Conservation (phyloP, 495 filamentous ascomycete species). For the Hyphodiscus hymeniophilus region DNA sequence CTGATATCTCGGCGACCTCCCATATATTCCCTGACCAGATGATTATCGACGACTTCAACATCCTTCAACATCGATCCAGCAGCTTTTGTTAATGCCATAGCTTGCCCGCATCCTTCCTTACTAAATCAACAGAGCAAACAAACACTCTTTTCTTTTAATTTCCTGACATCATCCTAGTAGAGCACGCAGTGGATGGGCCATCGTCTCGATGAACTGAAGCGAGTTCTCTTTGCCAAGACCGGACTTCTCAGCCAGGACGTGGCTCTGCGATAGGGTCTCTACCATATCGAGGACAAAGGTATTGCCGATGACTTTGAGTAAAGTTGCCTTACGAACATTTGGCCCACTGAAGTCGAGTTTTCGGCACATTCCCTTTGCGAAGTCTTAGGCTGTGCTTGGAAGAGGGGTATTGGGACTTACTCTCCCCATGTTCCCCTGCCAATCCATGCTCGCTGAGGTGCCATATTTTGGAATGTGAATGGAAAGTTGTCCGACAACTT, state of each 20-base stretch:
- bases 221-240: conserved; percentile 65
- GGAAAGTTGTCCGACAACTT: background rate
- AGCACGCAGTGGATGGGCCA: conserved; percentile 62
- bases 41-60: conserved; percentile 57
- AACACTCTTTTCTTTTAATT: conserved; percentile 55
- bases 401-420: conserved; percentile 37
- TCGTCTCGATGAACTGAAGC: conserved; percentile 54
- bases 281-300: conserved; percentile 81
- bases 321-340: conserved; percentile 46
- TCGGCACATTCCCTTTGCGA: conserved; percentile 67
- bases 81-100: conserved; percentile 52
- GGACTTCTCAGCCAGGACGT: conserved; percentile 70
- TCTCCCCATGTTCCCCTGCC: conserved; percentile 84
- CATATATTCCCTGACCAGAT: conserved; percentile 65
- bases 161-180: conserved; percentile 61
- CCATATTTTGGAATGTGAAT: conserved; percentile 32
- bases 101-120: conserved; percentile 82
- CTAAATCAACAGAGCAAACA: conserved; percentile 79
- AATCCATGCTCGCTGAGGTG: conserved; percentile 67
- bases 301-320: conserved; percentile 80
- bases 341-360: conserved; percentile 68
- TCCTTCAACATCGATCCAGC: conserved; percentile 55
- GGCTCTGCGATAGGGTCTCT: conserved; percentile 66
- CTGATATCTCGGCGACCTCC: conserved; percentile 77
- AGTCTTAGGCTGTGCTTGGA: background rate